These are phyloP conservation scores for Zasmidium angulare DNA, from an alignment of 2,329 filamentous ascomycete species.

Conservation along the genomic window DNA sequence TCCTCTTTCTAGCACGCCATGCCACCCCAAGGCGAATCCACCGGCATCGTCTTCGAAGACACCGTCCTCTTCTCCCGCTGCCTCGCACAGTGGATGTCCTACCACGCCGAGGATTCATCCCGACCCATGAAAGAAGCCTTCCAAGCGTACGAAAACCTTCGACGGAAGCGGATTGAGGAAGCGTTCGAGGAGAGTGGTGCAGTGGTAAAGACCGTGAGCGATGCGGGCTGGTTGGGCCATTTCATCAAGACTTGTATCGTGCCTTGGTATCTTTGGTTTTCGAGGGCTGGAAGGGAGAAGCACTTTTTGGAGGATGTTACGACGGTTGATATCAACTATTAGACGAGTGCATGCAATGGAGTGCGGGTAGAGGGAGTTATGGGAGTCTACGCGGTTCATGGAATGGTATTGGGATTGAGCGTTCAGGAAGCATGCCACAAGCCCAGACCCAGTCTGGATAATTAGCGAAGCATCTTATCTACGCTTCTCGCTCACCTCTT, in stretches of 20 bases:
- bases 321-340: slow-evolving; percentile 40
- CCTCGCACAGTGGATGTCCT: slow-evolving; percentile 44
- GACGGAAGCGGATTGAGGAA: slow-evolving; percentile 45
- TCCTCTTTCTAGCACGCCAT: slow-evolving; percentile 44
- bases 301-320: slow-evolving; percentile 50
- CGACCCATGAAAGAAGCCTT: slow-evolving; percentile 45
- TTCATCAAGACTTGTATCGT: slow-evolving; percentile 46
- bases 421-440: too few species aligned
- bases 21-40: slow-evolving; percentile 53
- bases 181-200: slow-evolving; percentile 49
- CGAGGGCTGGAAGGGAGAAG: slow-evolving; percentile 40
- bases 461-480: too few species aligned
- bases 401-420: too few species aligned
- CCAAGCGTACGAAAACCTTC: slow-evolving; percentile 48
- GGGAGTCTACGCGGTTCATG: not conserved
- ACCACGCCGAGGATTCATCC: slow-evolving; percentile 30
- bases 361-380: not conserved
- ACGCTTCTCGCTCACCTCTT: too few species aligned
- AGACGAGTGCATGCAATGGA: slow-evolving; percentile 1
- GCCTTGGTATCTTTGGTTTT: slow-evolving; percentile 51
- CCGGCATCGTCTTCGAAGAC: slow-evolving; percentile 55
- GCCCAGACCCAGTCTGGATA: too few species aligned
- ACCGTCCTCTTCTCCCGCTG: slow-evolving; percentile 50
- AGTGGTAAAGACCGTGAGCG: slow-evolving; percentile 46
- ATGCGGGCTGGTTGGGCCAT: slow-evolving; percentile 47